Evolutionary conservation across 139 green algal genomes (phyloP), one percentile per base, ranked within the genome.

Genomic region (Nannochloris sp.): DNA sequence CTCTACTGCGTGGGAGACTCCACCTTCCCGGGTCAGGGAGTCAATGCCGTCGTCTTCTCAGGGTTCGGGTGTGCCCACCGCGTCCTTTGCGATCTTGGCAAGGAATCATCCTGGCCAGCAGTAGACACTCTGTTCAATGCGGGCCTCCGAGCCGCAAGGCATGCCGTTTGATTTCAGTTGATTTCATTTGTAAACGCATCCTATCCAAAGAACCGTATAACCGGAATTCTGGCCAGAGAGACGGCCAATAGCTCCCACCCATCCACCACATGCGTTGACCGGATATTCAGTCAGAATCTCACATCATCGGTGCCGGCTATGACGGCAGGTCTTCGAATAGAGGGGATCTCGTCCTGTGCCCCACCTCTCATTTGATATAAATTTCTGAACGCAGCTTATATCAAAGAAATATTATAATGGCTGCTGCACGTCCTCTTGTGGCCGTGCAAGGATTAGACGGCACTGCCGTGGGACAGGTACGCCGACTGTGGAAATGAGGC

Each of bases 1-100:
- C 79, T 98, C 28, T 98, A 98, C 77, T 98, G 91, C 67, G 90
- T 96, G 16, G 91, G 91, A 1, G 91, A 98, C 82, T 91, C 77
- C 40, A 93, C 87, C 10, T 98, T 98, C 79, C 91, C 91, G 0
- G 91, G 91, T 1, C 85, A 93, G 64, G 89, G 90, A 3, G 87
- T 96, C 20, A 96, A 95, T 61, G 90, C 91, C 49, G 91, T 97
- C 14, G 91, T 95, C 14, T 97, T 97, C 63, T 89, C 76, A 25
- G 91, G 88, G 43, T 94, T 97, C 79, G 90, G 87, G 25, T 94
- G 85, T 70, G 91, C 86, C 2, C 91, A 97, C 71, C 80, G 91
- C 8, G 85, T 95, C 46, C 76, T 92, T 20, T 84, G 75, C 9
- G 89, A 95, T 68, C 63, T 90, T 31, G 89, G 87, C 9, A 72